Conservation (phyloP, 2,329 filamentous ascomycete genomes). For the Trichoderma harzianum region DNA sequence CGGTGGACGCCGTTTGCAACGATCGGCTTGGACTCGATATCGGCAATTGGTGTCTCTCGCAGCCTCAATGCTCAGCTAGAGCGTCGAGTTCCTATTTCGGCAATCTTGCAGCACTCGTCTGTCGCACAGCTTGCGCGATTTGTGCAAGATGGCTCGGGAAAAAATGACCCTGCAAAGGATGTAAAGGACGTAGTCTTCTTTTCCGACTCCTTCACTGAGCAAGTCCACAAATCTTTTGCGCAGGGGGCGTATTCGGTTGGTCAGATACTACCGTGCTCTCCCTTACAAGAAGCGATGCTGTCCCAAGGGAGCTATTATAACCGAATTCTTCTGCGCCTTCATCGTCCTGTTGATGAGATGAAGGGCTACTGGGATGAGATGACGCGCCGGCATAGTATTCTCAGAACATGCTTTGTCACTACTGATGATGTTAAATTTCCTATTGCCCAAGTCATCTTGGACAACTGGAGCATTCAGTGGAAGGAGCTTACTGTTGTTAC, state of each 20-base stretch:
- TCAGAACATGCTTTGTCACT: constrained; percentile 71
- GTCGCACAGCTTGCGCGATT: constrained; percentile 56
- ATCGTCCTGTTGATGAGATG: constrained; percentile 48
- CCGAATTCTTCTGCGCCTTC: constrained; percentile 61
- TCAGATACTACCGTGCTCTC: constrained; percentile 73
- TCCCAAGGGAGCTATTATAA: constrained; percentile 67
- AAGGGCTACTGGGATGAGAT: constrained; percentile 60
- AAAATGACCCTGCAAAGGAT: background rate
- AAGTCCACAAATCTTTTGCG: constrained; percentile 21
- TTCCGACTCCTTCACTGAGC: constrained; percentile 24
- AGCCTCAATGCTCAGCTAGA: constrained; percentile 47
- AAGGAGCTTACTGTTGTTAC: constrained; percentile 31
- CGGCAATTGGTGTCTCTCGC: constrained; percentile 68
- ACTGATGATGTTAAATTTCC: constrained; percentile 60
- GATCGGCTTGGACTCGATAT: constrained; percentile 81
- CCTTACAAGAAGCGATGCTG: constrained; percentile 85
- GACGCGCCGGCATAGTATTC: constrained; percentile 65
- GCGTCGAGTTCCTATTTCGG: constrained; percentile 59
- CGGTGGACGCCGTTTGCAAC: constrained; percentile 70
- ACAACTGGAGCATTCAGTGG: constrained; percentile 43
- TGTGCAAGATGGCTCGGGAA: constrained; percentile 13
- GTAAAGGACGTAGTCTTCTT: constrained; percentile 24
- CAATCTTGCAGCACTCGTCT: constrained; percentile 65
- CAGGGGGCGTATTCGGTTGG: constrained; percentile 39
- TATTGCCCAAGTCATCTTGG: constrained; percentile 69